Evolutionary conservation across 495 filamentous ascomycete genomes (phyloP), one percentile per base, ranked within the genome.

Genomic region (Daldinia decipiens): DNA sequence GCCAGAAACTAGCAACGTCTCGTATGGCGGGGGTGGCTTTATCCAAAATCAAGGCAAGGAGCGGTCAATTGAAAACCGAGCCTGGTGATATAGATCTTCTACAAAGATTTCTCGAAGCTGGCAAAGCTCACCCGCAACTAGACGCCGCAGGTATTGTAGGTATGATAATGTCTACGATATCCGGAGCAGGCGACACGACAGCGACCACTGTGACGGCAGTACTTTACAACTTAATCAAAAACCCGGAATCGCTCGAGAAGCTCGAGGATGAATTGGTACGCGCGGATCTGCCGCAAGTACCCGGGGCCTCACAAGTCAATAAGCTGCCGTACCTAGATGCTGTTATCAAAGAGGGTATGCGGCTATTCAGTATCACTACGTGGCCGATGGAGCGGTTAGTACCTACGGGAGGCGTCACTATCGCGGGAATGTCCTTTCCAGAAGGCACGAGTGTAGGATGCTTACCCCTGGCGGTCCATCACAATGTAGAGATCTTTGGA

Each of bases 281-380:
- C 0, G 79, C 80, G 8, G 38, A 57, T 6, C 43, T 79, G 2
- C 62, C 62, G 0, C 59, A 61, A 26, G 68, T 77, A 9, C 68
- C 70, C 1, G 29, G 39, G 38, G 71, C 71, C 26, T 45, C 70
- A 1, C 59, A 72, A 34, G 69, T 71, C 5, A 63, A 59, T 43
- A 66, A 64, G 50, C 45, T 90, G 32, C 82, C 82, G 15, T 90
- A 90, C 63, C 81, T 90, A 24, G 84, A 86, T 53, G 85, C 88
- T n/a, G 81, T 85, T 12, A 82, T 90, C 70, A 85, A 87, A 65
- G 89, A 91, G 71, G 77, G 80, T 0, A 83, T 90, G 78, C 84
- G 87, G 2, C 51, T 89, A 3, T 84, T 87, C 71, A 81, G 87
- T 0, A 76, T 83, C 4, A 74, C 80, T 8, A 80, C 82, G 0